These are phyloP conservation scores for Carex pumila DNA, from an alignment of 176 grass and related monocot genomes.

Conservation along the genomic window DNA sequence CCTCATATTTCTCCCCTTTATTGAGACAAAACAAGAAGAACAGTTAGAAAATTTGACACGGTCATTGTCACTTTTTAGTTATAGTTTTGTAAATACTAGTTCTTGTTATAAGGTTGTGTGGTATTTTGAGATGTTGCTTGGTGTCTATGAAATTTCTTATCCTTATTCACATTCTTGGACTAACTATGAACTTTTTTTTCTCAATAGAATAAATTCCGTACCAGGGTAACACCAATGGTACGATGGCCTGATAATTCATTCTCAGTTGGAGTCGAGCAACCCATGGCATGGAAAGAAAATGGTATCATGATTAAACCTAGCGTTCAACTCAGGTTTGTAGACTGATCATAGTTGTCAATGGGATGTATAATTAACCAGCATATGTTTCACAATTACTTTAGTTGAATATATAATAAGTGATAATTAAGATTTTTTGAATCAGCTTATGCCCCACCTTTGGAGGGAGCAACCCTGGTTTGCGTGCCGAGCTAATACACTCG, in stretches of 20 bases:
- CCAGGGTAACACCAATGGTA: slow-evolving; percentile 49
- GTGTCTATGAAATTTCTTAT: background rate
- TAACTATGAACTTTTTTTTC: slow-evolving; percentile 5
- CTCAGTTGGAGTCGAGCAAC: slow-evolving; percentile 55
- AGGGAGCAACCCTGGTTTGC: slow-evolving; percentile 69
- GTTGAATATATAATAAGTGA: background rate
- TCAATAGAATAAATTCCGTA: slow-evolving; percentile 51
- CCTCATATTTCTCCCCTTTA: background rate
- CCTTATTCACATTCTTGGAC: background rate
- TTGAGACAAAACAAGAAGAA: background rate
- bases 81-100: background rate
- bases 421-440: slow-evolving; percentile 12
- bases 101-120: background rate
- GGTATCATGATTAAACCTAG: slow-evolving; percentile 57
- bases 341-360: slow-evolving; percentile 17
- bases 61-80: background rate
- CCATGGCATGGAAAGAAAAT: slow-evolving; percentile 48
- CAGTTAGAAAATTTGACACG: background rate
- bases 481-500: slow-evolving; percentile 58
- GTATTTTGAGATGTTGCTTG: slow-evolving; percentile 1
- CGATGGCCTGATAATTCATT: slow-evolving; percentile 72
- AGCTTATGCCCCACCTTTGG: slow-evolving; percentile 86
- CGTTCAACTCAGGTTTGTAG: slow-evolving; percentile 66
- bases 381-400: background rate
- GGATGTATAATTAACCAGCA: background rate